phyloP scores from a whole-genome alignment of 2,329 filamentous ascomycete species.

The Helminthosporium solani region DNA sequence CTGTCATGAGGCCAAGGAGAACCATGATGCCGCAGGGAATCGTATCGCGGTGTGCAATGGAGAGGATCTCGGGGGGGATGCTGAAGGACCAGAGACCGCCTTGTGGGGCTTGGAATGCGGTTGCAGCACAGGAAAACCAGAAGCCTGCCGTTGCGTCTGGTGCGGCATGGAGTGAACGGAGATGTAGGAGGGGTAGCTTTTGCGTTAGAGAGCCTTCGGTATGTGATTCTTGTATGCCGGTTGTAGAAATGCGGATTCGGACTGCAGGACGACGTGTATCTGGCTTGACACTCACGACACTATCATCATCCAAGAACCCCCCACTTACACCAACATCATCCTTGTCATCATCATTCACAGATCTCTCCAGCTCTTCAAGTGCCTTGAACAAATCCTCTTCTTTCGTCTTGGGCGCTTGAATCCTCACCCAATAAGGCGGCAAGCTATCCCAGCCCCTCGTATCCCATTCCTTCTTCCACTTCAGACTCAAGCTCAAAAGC shows the following conservation, averaged over 20 bases:
- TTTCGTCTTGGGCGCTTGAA: constrained; percentile 9
- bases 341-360: constrained; percentile 5
- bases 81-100: constrained; percentile 63
- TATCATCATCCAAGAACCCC: constrained; percentile 24
- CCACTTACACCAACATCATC: constrained; percentile 14
- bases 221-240: constrained; percentile 27
- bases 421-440: constrained; percentile 29
- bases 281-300: constrained; percentile 12
- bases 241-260: constrained; percentile 18
- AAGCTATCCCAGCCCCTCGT: constrained; percentile 18
- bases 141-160: constrained; percentile 40
- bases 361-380: constrained; percentile 12
- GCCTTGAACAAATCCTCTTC: constrained; percentile 12
- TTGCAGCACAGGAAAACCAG: constrained; percentile 60
- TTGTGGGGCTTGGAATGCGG: constrained; percentile 54
- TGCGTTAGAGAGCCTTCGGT: constrained; percentile 13
- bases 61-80: constrained; percentile 55
- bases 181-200: constrained; percentile 14
- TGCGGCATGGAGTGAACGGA: constrained; percentile 15
- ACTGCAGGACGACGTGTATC: constrained; percentile 6
- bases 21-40: constrained; percentile 62
- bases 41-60: constrained; percentile 54
- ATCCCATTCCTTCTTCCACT: constrained; percentile 26
- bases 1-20: constrained; percentile 53
- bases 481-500: constrained; percentile 22